These are phyloP conservation scores for Diplodia scrobiculata DNA, from an alignment of 2,329 filamentous ascomycete genomes.

Conservation along the genomic window DNA sequence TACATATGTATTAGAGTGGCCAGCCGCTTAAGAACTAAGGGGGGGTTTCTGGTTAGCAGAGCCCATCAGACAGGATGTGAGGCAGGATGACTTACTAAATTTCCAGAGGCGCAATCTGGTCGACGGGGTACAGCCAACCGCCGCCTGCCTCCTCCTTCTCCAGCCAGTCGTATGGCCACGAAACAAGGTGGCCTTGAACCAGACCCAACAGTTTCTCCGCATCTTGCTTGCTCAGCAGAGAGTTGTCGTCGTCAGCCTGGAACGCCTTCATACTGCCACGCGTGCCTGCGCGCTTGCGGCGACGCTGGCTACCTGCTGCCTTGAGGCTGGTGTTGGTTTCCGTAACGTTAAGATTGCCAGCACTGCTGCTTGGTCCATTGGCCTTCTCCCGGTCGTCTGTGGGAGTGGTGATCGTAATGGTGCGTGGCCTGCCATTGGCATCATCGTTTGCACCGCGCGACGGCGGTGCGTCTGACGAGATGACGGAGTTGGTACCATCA, in stretches of 20 bases:
- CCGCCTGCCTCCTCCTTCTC: slow-evolving; percentile 86
- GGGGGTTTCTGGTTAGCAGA: not conserved
- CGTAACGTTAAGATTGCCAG: not conserved
- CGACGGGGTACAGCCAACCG: slow-evolving; percentile 96
- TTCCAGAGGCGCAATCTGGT: slow-evolving; percentile 91
- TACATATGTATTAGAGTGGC: not conserved
- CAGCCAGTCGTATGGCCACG: slow-evolving; percentile 90
- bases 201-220: slow-evolving; percentile 79
- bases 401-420: slow-evolving; percentile 44
- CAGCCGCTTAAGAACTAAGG: slow-evolving; percentile 1
- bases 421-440: slow-evolving; percentile 37
- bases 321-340: not conserved
- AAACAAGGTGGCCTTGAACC: slow-evolving; percentile 83
- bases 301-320: slow-evolving; percentile 55
- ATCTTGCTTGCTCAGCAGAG: slow-evolving; percentile 68
- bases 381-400: not conserved
- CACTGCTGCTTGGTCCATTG: slow-evolving; percentile 13
- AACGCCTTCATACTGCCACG: slow-evolving; percentile 67
- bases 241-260: slow-evolving; percentile 65
- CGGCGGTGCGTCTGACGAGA: slow-evolving; percentile 7
- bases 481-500: slow-evolving; percentile 11
- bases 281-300: slow-evolving; percentile 69
- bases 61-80: no score
- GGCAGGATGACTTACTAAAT: slow-evolving; percentile 72
- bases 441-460: slow-evolving; percentile 17